Percentiles rank a stretch among this genome's conserved stretches.
Evolutionary conservation across 2,329 filamentous ascomycete genomes (phyloP).

Genomic region (Neonectria sp.): DNA sequence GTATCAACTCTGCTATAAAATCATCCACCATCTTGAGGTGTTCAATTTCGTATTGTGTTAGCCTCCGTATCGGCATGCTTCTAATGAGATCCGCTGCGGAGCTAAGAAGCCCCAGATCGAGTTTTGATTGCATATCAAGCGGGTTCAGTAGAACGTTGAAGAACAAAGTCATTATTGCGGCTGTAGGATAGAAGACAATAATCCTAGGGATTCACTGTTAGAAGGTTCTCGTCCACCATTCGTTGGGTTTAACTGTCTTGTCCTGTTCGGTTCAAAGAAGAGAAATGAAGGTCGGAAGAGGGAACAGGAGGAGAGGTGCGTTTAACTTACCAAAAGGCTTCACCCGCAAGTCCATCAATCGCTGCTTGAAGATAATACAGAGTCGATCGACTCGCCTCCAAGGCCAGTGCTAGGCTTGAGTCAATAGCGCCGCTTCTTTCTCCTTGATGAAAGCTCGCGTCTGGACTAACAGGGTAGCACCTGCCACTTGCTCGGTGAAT

Average conservation of each 20-base stretch:
- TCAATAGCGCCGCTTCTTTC: slow-evolving; percentile 57
- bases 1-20: slow-evolving; percentile 60
- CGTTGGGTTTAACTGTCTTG: not conserved
- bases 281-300: not conserved
- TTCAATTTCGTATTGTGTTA: slow-evolving; percentile 53
- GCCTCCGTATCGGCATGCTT: slow-evolving; percentile 49
- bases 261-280: not conserved
- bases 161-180: slow-evolving; percentile 67
- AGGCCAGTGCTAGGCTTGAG: slow-evolving; percentile 66
- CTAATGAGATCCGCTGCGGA: slow-evolving; percentile 60
- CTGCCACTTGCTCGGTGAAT: slow-evolving; percentile 69
- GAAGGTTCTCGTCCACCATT: not conserved
- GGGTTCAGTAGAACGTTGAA: slow-evolving; percentile 67
- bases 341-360: slow-evolving; percentile 57
- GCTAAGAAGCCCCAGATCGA: slow-evolving; percentile 62
- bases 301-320: not conserved
- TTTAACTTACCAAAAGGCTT: slow-evolving; percentile 61
- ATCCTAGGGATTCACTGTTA: slow-evolving; percentile 54
- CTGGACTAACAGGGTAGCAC: slow-evolving; percentile 48
- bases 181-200: slow-evolving; percentile 69
- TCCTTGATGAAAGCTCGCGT: slow-evolving; percentile 14
- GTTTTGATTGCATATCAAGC: slow-evolving; percentile 55
- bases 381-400: slow-evolving; percentile 70
- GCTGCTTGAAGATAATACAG: slow-evolving; percentile 62
- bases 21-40: slow-evolving; percentile 58